These are phyloP conservation scores for Pseudocercospora crystallina DNA, from an alignment of 2,329 filamentous ascomycete species.

Conservation along the genomic window DNA sequence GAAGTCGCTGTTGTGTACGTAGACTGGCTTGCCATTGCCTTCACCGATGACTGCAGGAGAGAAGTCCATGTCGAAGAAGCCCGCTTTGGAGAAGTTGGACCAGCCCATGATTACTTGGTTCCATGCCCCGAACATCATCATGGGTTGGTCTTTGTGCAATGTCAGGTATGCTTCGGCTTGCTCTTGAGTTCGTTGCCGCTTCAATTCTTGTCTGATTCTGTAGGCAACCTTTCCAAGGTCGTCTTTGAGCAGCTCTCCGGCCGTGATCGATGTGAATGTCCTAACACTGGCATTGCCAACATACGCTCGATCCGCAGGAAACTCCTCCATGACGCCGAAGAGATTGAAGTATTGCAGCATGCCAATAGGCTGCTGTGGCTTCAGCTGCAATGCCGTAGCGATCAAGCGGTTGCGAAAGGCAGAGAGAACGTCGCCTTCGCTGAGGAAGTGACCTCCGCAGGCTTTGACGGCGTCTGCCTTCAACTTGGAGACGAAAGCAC, in stretches of 20 bases:
- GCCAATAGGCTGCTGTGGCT: background rate
- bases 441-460: background rate
- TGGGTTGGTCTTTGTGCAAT: background rate
- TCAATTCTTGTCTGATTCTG: background rate
- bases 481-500: background rate
- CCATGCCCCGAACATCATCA: constrained; percentile 1
- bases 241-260: background rate
- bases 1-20: background rate
- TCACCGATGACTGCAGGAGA: background rate
- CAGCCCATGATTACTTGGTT: background rate
- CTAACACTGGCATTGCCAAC: background rate
- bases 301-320: background rate
- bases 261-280: background rate
- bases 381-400: background rate
- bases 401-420: constrained; percentile 3
- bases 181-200: background rate
- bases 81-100: background rate
- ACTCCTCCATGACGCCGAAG: background rate
- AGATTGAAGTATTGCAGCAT: constrained; percentile 3
- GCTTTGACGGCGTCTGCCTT: background rate
- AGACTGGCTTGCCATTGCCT: background rate
- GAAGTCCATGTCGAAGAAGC: constrained; percentile 2
- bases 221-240: background rate
- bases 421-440: background rate
- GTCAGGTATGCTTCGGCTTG: background rate